Percentiles rank a stretch among this genome's conserved stretches.
phyloP scores from a whole-genome alignment of 2,329 filamentous ascomycete genomes.

The Sporothrix pallida region DNA sequence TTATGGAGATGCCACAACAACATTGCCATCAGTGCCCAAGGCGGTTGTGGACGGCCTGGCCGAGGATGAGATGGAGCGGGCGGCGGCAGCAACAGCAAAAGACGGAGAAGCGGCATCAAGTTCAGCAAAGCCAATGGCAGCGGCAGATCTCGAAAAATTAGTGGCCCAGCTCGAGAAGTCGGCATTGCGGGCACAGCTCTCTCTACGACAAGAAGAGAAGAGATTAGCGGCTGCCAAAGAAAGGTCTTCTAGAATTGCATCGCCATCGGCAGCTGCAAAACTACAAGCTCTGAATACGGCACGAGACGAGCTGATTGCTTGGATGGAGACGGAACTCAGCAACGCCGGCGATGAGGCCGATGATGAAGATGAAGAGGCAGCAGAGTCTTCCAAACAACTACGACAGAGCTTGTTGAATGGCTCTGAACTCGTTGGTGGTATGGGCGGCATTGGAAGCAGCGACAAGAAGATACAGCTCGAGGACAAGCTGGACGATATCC shows the following conservation, averaged over 20 bases:
- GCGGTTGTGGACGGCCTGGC: conserved; percentile 59
- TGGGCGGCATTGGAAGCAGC: conserved; percentile 30
- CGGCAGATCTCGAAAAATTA: conserved; percentile 53
- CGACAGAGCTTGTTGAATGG: conserved; percentile 36
- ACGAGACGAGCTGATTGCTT: conserved; percentile 65
- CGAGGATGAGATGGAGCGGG: conserved; percentile 44
- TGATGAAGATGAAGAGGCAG: conserved; percentile 35
- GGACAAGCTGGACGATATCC: conserved; percentile 54
- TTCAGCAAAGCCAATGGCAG: neutral
- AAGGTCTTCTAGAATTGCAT: conserved; percentile 40
- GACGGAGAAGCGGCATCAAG: neutral
- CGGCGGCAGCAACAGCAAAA: neutral
- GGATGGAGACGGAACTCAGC: conserved; percentile 68
- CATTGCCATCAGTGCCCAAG: conserved; percentile 58
- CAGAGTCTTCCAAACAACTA: conserved; percentile 36
- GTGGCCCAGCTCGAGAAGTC: conserved; percentile 62
- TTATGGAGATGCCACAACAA: conserved; percentile 50
- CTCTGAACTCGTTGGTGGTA: neutral
- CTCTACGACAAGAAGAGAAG: conserved; percentile 62
- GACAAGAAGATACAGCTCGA: conserved; percentile 43
- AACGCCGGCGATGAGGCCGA: conserved; percentile 49
- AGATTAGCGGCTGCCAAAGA: conserved; percentile 56
- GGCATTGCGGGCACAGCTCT: conserved; percentile 62
- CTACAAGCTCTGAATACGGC: conserved; percentile 61
- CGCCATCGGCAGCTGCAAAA: conserved; percentile 46